Evolutionary conservation across 2,329 filamentous ascomycete genomes (phyloP), one percentile per base, ranked within the genome.

Genomic region (Aquanectria penicillioides): DNA sequence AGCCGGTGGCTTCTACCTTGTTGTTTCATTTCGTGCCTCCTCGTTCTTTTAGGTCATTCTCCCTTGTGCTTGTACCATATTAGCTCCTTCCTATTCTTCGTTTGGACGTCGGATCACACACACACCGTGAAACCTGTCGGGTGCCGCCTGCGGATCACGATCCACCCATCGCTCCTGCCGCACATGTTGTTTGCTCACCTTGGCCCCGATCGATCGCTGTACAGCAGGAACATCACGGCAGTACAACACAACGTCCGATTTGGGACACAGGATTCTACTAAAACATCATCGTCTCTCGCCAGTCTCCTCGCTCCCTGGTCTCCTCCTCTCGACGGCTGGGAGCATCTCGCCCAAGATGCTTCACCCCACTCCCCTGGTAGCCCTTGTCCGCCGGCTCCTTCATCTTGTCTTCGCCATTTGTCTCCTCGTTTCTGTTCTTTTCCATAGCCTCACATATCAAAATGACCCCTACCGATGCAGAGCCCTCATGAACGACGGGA

Each of bases 391-490:
- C n/a, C 60, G 57, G 20, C 8, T 63, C 2, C 41, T 71, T 7
- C 65, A 69, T 1, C 44, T 69, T 18, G n/a, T 33, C 34, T 69
- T 71, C 44, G 57, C 64, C 7, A 13, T 63, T 12, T 23, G 59
- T 7, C 44, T 71, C 9, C 55, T 70, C 6, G 23, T 54, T 10
- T 55, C 56, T 3, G 53, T 68, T 10, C 29, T 65, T 5, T 40
- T 67, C 12, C 36, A 66, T n/a, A 43, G 48, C 33, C 26, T 69
- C 22, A 44, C 36, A 20, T 28, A 44, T 17, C 50, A 29, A 1
- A 49, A 64, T 3, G 85, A 87, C 61, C 82, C 82, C 1, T 81
- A 81, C 67, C 83, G 83, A 72, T 89, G 86, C 69, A 70, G 73
- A 15, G 80, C 81, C 5, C 74, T 87, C 25, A 73, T 84, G 6